Evolutionary conservation across 257 asterid species (phyloP).

Genomic region (Solanum infundibuliforme): DNA sequence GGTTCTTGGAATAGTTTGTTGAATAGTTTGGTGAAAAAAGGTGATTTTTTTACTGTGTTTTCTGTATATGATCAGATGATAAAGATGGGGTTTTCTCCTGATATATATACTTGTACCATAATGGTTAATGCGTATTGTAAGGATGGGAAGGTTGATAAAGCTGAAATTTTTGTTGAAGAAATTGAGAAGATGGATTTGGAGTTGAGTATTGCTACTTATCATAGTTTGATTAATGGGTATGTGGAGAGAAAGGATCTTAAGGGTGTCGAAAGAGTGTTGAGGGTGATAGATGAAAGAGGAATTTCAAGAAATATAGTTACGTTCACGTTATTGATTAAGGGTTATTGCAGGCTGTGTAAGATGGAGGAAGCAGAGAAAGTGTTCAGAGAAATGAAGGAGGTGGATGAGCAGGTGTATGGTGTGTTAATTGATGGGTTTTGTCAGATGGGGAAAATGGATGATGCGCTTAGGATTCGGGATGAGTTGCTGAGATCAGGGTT

Average conservation of each 20-base stretch:
- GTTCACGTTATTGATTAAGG: conserved; percentile 63
- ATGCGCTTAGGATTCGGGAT: conserved; percentile 50
- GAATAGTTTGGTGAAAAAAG: conserved; percentile 47
- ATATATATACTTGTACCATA: conserved; percentile 64
- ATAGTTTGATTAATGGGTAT: conserved; percentile 74
- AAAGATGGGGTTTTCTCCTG: conserved; percentile 57
- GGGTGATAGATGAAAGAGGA: conserved; percentile 36
- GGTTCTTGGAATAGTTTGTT: conserved; percentile 74
- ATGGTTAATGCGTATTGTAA: conserved; percentile 77
- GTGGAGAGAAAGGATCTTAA: conserved; percentile 48
- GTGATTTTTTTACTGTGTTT: conserved; percentile 32
- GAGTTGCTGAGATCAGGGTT: conserved; percentile 66
- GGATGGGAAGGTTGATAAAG: conserved; percentile 49
- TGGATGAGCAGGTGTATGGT: conserved; percentile 66
- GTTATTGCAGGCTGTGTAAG: conserved; percentile 51
- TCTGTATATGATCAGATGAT: conserved; percentile 70
- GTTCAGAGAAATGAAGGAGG: conserved; percentile 42
- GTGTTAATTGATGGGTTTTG: conserved; percentile 73
- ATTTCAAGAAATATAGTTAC: conserved; percentile 52
- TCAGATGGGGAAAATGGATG: conserved; percentile 67
- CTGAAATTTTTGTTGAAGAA: conserved; percentile 48
- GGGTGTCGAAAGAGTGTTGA: conserved; percentile 51
- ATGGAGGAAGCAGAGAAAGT: conserved; percentile 59
- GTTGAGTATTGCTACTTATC: conserved; percentile 57
- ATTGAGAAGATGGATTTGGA: conserved; percentile 50